These are phyloP conservation scores for Tolypocladium tundrense DNA, from an alignment of 2,329 filamentous ascomycete species.

Conservation along the genomic window DNA sequence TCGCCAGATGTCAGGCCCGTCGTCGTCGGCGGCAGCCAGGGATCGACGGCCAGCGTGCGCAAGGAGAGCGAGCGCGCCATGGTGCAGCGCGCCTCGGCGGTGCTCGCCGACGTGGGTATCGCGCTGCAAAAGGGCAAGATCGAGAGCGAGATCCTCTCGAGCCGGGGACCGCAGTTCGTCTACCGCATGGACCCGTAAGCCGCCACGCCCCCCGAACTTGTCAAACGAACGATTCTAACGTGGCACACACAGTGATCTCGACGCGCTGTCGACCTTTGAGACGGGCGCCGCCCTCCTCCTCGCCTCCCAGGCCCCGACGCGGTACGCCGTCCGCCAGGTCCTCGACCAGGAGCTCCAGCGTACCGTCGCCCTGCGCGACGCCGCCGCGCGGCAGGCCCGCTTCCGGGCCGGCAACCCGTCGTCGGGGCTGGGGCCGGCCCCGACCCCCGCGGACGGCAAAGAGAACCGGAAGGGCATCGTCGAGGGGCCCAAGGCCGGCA, in stretches of 20 bases:
- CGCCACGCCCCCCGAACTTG: neutral
- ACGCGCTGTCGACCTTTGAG: conserved; percentile 65
- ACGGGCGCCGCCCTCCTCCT: conserved; percentile 49
- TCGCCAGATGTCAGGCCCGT: conserved; percentile 88
- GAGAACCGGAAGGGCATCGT: conserved; percentile 19
- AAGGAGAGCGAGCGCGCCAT: conserved; percentile 77
- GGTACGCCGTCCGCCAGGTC: conserved; percentile 90
- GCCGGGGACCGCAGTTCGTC: conserved; percentile 60
- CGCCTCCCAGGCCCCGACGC: conserved; percentile 57
- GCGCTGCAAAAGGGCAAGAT: conserved; percentile 72
- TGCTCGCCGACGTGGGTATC: conserved; percentile 76
- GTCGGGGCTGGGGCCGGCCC: conserved; percentile 8
- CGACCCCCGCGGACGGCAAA: conserved; percentile 19
- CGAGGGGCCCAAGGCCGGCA: conserved; percentile 21
- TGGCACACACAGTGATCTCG: conserved; percentile 46
- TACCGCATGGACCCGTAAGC: conserved; percentile 91
- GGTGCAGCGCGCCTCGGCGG: conserved; percentile 67
- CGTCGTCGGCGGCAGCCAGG: conserved; percentile 59
- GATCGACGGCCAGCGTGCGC: conserved; percentile 71
- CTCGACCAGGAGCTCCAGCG: conserved; percentile 82
- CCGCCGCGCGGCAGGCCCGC: conserved; percentile 54
- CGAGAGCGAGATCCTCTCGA: conserved; percentile 52
- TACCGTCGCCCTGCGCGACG: conserved; percentile 56
- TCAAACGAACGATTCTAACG: neutral
- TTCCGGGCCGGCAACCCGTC: conserved; percentile 37